phyloP scores from a whole-genome alignment of 179 eudicot species.

The Sideroxylon spinosum region DNA sequence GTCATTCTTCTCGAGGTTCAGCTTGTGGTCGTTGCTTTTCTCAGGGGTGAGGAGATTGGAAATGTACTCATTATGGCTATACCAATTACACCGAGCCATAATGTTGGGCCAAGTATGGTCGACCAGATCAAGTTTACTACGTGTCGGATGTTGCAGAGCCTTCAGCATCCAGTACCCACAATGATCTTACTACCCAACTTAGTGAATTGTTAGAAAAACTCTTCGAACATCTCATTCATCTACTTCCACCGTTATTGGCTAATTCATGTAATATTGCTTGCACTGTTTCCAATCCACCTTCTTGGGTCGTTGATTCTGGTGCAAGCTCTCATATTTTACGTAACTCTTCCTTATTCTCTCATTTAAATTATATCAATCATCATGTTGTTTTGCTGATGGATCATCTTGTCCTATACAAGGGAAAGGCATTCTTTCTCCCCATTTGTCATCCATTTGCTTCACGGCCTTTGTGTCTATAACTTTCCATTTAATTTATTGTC shows the following conservation, averaged over 20 bases:
- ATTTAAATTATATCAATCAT: not conserved
- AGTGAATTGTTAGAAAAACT: not conserved
- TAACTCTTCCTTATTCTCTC: too few relatives aligned
- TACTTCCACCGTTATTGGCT: not conserved
- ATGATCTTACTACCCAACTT: not conserved
- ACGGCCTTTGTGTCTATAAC: not conserved
- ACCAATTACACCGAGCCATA: not conserved
- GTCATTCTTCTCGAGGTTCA: not conserved
- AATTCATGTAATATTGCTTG: not conserved
- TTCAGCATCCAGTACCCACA: not conserved
- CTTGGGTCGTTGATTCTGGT: not conserved
- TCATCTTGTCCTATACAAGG: not conserved
- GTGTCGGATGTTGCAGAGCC: not conserved
- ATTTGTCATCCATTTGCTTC: too few relatives aligned
- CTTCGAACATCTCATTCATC: not conserved
- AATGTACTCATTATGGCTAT: too few relatives aligned
- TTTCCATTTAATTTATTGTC: not conserved
- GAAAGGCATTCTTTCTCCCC: not conserved
- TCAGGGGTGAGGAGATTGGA: too few relatives aligned
- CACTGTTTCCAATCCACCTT: too few relatives aligned
- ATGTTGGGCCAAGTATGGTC: not conserved
- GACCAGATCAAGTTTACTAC: not conserved
- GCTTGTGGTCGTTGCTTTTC: not conserved
- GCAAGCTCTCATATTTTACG: not conserved
- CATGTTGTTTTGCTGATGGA: not conserved